Percentiles rank a stretch among this genome's conserved stretches.
phyloP scores from a whole-genome alignment of 2,329 filamentous ascomycete species.

The Zarea fungicola region DNA sequence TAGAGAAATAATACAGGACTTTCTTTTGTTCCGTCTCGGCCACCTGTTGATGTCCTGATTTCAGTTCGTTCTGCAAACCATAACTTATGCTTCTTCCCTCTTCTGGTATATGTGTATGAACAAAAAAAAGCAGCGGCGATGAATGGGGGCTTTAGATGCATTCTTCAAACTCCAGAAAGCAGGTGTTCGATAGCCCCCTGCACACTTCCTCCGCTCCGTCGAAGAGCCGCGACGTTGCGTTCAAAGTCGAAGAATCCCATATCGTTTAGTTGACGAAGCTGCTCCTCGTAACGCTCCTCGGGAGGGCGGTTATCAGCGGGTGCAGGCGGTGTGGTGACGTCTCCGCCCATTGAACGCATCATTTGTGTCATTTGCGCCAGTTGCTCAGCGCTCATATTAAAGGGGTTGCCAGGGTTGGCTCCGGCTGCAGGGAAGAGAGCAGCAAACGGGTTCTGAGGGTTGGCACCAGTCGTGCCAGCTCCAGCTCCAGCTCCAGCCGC shows the following conservation, averaged over 20 bases:
- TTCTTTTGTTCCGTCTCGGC: neutral
- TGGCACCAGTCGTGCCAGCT: conserved; percentile 15
- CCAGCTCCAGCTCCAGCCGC: conserved; percentile 17
- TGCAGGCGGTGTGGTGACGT: conserved; percentile 38
- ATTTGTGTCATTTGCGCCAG: conserved; percentile 51
- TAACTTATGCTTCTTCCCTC: neutral
- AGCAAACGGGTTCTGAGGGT: conserved; percentile 58
- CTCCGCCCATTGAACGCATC: conserved; percentile 32
- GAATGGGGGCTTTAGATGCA: neutral
- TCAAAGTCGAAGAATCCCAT: conserved; percentile 99
- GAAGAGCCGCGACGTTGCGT: conserved; percentile 79
- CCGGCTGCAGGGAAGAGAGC: conserved; percentile 50
- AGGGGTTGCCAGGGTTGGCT: conserved; percentile 35
- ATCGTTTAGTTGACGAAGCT: conserved; percentile 89
- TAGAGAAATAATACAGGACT: conserved; percentile 8
- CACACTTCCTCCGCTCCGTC: conserved; percentile 86
- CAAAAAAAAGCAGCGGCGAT: conserved; percentile 1
- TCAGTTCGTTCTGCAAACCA: conserved; percentile 2
- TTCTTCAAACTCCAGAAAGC: conserved; percentile 26
- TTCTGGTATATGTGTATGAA: conserved; percentile 12
- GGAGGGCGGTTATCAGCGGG: conserved; percentile 81
- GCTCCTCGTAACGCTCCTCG: conserved; percentile 86
- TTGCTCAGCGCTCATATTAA: conserved; percentile 49
- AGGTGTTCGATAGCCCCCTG: conserved; percentile 84
- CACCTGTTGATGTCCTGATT: neutral